phyloP scores from a whole-genome alignment of 352 stramenopile species.

The Phytophthora hibernalis region DNA sequence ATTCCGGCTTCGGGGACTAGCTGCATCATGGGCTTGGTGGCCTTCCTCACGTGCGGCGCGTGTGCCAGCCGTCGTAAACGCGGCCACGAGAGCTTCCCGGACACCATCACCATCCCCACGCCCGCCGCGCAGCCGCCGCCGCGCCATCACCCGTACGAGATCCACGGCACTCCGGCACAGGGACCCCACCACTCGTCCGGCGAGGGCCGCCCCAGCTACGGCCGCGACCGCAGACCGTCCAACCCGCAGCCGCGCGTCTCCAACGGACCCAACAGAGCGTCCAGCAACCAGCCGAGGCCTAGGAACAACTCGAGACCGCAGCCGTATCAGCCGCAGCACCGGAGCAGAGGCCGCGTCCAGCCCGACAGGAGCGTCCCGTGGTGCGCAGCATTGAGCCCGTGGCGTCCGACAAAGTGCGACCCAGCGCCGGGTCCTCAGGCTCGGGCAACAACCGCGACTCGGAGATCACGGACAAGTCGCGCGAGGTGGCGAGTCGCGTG shows the following conservation, averaged over 20 bases:
- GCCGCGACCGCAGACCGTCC: conserved; percentile 22
- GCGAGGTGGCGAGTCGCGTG: conserved; percentile 59
- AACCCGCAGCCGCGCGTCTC: conserved; percentile 20
- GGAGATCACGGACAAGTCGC: conserved; percentile 48
- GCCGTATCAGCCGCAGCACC: conserved; percentile 32
- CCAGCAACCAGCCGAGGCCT: conserved; percentile 23
- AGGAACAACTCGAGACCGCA: conserved; percentile 28
- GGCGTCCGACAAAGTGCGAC: conserved; percentile 27
- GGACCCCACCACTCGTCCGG: not conserved
- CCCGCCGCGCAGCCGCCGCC: conserved; percentile 25
- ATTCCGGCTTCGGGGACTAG: conserved; percentile 22
- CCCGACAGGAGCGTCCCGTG: conserved; percentile 26
- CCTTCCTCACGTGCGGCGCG: conserved; percentile 45
- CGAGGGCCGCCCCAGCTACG: conserved; percentile 10
- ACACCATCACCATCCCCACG: conserved; percentile 49
- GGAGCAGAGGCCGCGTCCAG: conserved; percentile 22
- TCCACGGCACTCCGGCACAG: conserved; percentile 29
- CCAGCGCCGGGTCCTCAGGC: conserved; percentile 15
- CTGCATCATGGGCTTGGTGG: conserved; percentile 33
- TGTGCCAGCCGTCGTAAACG: conserved; percentile 41
- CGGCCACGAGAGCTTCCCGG: conserved; percentile 36
- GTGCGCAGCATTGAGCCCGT: conserved; percentile 31
- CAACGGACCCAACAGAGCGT: conserved; percentile 4
- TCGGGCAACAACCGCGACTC: conserved; percentile 40
- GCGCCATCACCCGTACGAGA: conserved; percentile 38